Base-by-base conservation (phyloP, 805 yeast species). In the Phaffomyces antillensis region DNA sequence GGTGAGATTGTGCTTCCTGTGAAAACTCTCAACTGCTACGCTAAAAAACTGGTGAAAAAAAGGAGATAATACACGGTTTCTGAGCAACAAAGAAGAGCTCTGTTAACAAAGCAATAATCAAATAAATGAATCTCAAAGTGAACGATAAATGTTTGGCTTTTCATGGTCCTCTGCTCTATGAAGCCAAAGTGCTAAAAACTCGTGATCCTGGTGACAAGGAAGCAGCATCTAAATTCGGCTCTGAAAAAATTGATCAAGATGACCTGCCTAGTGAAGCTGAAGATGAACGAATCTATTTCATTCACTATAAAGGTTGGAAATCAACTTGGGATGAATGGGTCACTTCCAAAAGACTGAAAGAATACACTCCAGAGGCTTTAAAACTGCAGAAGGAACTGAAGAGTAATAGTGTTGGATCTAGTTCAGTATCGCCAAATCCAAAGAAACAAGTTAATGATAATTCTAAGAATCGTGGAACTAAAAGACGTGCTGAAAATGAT, bases 301-400 rank as follows among this genome's bases (percentile, higher is more conserved):
- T 91, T 16, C 99, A 93, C 59, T 91, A 91, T 64, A 84, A 83
- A 53, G 98, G 99, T 3, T 91, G 99, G 99, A 91, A 90, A 58
- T 65, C 82, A 16, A 81, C 89, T 47, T 91, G 96, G 96, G 98
- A 91, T 60, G 99, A 91, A 63, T 91, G 99, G 99, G 91, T 91
- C 1, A 74, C 76, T 1, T 63, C 65, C 8, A 81, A 77, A 35
- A 67, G 98, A 32, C 74, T 91, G 7, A 68, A 86, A 56, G 83
- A 79, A 50, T 72, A 71, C 58, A 84, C 75, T 41, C 82, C 78
- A 28, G 95, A 83, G 51, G 88, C 85, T 56, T 54, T 83, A 43
- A 67, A 72, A 40, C 64, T 78, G 41, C 86, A 83, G 62, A 76
- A 79, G 52, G 81, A 76, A 49, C 64, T 86, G 51, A 76, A 76